Conservation (phyloP, 108 stramenopile genomes). For the Pseudonitzschia delicatissima region DNA sequence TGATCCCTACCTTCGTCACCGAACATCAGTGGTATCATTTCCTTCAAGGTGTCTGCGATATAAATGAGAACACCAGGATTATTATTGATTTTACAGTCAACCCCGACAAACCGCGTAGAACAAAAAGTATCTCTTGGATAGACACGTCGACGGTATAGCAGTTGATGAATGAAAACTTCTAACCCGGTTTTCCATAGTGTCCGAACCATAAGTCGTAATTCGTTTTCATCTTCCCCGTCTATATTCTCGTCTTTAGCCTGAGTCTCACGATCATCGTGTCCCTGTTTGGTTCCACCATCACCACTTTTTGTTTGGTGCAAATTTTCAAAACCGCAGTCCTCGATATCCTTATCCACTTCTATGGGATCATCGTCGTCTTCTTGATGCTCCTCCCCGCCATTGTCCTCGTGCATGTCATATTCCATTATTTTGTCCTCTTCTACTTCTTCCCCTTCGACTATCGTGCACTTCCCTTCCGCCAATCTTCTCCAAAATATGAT, state of each 20-base stretch:
- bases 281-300: neutral
- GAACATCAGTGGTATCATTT: conserved; percentile 36
- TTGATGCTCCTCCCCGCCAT: neutral
- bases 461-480: no score
- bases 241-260: neutral
- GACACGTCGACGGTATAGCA: conserved; percentile 35
- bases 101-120: conserved; percentile 34
- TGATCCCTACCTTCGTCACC: conserved; percentile 9
- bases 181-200: conserved; percentile 26
- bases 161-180: conserved; percentile 37
- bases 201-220: neutral
- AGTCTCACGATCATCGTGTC: neutral
- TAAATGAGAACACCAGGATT: conserved; percentile 52
- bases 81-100: conserved; percentile 34
- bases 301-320: no score
- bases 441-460: no score
- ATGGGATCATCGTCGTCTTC: neutral
- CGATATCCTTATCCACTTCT: neutral
- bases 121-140: conserved; percentile 49
- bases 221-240: neutral
- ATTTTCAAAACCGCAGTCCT: no score
- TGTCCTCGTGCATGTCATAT: neutral
- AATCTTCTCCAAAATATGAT: no score
- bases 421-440: neutral
- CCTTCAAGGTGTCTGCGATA: conserved; percentile 34